phyloP scores from a whole-genome alignment of 1,139 yeast genomes.

The Komagataea norvegica region DNA sequence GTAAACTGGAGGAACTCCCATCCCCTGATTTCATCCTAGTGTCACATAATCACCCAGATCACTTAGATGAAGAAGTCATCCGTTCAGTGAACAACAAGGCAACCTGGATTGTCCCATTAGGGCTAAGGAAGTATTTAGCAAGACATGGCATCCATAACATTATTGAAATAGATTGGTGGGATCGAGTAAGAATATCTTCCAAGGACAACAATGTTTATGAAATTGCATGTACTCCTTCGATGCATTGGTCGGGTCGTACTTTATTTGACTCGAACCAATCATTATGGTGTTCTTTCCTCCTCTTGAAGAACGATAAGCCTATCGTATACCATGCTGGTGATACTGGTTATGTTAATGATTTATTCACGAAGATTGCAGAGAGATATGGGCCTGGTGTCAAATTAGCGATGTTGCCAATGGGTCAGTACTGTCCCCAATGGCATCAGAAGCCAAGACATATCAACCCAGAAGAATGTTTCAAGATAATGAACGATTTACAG shows the following conservation, averaged over 20 bases:
- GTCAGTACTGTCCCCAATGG: constrained; percentile 95
- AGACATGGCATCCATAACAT: constrained; percentile 43
- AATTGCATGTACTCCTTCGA: constrained; percentile 86
- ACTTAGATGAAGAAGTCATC: constrained; percentile 61
- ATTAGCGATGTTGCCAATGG: constrained; percentile 81
- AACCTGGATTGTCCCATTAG: constrained; percentile 82
- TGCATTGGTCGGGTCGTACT: constrained; percentile 95
- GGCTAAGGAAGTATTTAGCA: constrained; percentile 58
- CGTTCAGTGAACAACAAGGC: constrained; percentile 47
- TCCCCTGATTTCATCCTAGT: constrained; percentile 69
- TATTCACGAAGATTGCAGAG: constrained; percentile 60
- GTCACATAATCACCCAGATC: constrained; percentile 95
- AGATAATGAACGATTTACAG: constrained; percentile 58
- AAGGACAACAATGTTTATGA: constrained; percentile 54
- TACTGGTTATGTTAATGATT: constrained; percentile 76
- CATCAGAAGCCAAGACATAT: constrained; percentile 88
- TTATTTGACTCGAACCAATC: constrained; percentile 73
- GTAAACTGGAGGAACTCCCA: constrained; percentile 58
- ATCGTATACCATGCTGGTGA: constrained; percentile 90
- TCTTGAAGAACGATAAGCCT: constrained; percentile 62
- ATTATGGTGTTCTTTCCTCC: constrained; percentile 82
- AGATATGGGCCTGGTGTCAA: constrained; percentile 59
- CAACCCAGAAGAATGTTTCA: constrained; percentile 71
- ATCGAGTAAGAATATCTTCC: constrained; percentile 39
- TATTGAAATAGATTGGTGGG: constrained; percentile 94